Percentiles rank a stretch among this genome's conserved stretches.
Evolutionary conservation across 2,329 filamentous ascomycete species (phyloP).

Genomic region (Aspergillus tubingensis): DNA sequence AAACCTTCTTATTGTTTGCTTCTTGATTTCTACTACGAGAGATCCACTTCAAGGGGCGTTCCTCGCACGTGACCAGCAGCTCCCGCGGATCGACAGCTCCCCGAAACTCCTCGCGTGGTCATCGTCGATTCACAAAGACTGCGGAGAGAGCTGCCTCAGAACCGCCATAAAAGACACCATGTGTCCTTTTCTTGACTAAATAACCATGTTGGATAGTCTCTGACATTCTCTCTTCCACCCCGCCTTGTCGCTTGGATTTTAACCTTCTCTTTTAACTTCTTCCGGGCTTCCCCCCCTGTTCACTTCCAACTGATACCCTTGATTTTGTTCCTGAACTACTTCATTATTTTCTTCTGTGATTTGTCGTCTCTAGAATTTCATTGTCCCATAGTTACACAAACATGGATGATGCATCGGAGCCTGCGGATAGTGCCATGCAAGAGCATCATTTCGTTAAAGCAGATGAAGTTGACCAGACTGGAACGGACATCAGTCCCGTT

Average conservation of each 20-base stretch:
- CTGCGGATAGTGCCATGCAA: slow-evolving; percentile 26
- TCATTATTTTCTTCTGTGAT: neutral
- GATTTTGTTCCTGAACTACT: neutral
- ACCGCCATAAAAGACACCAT: slow-evolving; percentile 14
- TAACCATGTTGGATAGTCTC: slow-evolving; percentile 10
- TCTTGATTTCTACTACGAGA: neutral
- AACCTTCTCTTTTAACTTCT: neutral
- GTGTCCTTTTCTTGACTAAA: slow-evolving; percentile 12
- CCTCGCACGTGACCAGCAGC: slow-evolving; percentile 20
- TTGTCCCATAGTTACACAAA: neutral
- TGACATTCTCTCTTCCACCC: neutral
- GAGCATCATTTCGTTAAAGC: slow-evolving; percentile 50
- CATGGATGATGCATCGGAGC: slow-evolving; percentile 32
- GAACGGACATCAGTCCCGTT: slow-evolving; percentile 49
- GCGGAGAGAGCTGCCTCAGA: slow-evolving; percentile 12
- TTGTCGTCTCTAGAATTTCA: neutral
- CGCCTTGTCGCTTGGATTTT: neutral
- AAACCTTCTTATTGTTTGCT: no score
- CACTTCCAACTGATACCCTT: slow-evolving; percentile 3
- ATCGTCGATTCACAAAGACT: slow-evolving; percentile 13
- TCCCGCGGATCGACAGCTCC: slow-evolving; percentile 14
- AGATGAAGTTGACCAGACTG: slow-evolving; percentile 52
- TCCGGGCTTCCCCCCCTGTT: neutral
- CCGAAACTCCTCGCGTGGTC: slow-evolving; percentile 1
- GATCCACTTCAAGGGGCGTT: neutral